Conservation (phyloP, 331 rosid species). For the Pyracantha coccinea region DNA sequence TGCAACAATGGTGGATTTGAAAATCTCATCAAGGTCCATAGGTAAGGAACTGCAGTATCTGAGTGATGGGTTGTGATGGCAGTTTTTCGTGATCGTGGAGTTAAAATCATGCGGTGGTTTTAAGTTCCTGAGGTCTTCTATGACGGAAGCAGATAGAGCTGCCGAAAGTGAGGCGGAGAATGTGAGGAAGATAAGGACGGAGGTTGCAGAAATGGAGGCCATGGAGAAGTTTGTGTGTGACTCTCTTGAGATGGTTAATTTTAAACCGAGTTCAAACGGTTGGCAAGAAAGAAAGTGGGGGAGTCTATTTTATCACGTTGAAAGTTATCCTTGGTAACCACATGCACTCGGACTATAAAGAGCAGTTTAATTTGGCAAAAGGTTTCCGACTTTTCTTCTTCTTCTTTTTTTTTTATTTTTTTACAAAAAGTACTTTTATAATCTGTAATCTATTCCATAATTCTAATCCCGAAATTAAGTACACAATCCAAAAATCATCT, state of each 20-base stretch:
- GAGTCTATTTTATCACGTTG: neutral
- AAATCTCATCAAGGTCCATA: conserved; percentile 44
- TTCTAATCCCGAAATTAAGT: neutral
- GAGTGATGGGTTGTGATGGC: conserved; percentile 50
- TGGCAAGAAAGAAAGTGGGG: neutral
- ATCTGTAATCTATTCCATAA: neutral
- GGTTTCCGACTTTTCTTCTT: too few relatives aligned
- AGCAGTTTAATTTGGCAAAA: neutral
- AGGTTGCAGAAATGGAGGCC: conserved; percentile 38
- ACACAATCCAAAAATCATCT: too few relatives aligned
- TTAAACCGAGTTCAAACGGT: conserved; percentile 10
- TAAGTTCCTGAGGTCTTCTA: conserved; percentile 55
- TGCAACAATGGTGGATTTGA: conserved; percentile 62
- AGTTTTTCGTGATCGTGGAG: conserved; percentile 49
- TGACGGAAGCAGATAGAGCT: conserved; percentile 35
- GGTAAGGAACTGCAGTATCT: conserved; percentile 54
- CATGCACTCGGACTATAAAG: neutral
- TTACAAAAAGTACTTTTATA: neutral
- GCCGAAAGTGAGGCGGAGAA: conserved; percentile 7
- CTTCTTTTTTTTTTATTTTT: too few relatives aligned
- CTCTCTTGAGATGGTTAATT: neutral
- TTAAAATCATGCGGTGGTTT: conserved; percentile 56
- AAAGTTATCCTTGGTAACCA: neutral
- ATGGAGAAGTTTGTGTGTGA: conserved; percentile 15
- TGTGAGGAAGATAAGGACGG: neutral